Evolutionary conservation across 345 rosid species (phyloP).

Genomic region (Mallotus nudiflorus): DNA sequence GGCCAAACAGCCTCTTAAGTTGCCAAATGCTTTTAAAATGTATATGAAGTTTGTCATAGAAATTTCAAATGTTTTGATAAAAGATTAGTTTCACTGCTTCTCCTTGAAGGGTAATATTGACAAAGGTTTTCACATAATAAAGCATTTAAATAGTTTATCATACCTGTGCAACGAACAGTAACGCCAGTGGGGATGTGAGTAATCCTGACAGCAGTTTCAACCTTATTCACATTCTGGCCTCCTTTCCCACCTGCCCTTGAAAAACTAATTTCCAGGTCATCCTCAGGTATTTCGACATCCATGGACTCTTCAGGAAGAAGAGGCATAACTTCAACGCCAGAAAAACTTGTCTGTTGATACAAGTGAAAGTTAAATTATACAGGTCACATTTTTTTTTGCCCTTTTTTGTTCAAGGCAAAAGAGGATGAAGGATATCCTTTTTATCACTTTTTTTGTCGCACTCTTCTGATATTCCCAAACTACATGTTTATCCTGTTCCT

Average conservation of each 20-base stretch:
- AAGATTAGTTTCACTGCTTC: too few species aligned
- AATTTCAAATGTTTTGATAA: too few species aligned
- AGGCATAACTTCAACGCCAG: slow-evolving; percentile 94
- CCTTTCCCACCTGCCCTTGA: slow-evolving; percentile 98
- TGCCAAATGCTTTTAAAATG: too few species aligned
- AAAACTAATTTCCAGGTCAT: slow-evolving; percentile 77
- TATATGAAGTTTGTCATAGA: too few species aligned
- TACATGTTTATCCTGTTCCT: background rate
- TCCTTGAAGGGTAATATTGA: background rate
- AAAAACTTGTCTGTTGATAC: slow-evolving; percentile 72
- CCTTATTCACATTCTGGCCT: slow-evolving; percentile 96
- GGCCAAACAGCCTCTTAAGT: too few species aligned
- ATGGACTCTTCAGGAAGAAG: slow-evolving; percentile 82
- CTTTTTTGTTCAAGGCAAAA: too few species aligned
- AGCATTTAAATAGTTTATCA: background rate
- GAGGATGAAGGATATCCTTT: too few species aligned
- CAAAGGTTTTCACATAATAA: background rate
- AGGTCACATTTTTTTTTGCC: too few species aligned
- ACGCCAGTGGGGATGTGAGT: slow-evolving; percentile 91
- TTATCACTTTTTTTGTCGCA: too few species aligned
- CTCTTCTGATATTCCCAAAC: too few species aligned
- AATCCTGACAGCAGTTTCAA: slow-evolving; percentile 89
- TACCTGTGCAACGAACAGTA: slow-evolving; percentile 87
- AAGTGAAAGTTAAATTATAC: slow-evolving; percentile 22
- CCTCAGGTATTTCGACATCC: slow-evolving; percentile 78